Base-by-base conservation (phyloP, 345 rosid species). In the Garcia nutans region DNA sequence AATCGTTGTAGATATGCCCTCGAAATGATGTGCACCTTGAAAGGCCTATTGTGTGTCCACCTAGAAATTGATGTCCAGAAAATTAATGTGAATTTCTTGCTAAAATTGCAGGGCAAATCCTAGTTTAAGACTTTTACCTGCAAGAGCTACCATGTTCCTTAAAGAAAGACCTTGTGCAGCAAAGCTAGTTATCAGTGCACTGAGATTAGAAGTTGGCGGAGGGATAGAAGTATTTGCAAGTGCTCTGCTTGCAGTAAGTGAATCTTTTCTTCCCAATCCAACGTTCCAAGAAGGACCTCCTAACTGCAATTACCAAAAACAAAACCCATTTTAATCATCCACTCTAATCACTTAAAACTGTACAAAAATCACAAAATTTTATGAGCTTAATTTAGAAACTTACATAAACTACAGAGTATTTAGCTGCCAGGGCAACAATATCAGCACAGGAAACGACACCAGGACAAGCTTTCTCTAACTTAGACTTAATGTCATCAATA, bases 281-380 rank as follows among this genome's bases (percentile, higher is more conserved):
- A 87, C 89, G 13, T 77, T 44, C 90, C 88, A 84, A 8, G 75
- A 73, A 10, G 87, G 87, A 54, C 89, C 90, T 1, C 90, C 90
- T 56, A 84, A 41, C 90, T 86, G 67, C 12, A 11, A 2, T 23
- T 52, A 52, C n/a, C 23, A 17, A 52, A 22, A 64, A 52, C n/a
- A 42, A 17, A 2, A n/a, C n/a, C n/a, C 19, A 28, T 12, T 61
- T 49, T 49, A 2, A 42, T 1, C 6, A 49, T 52, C 26, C 16
- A 11, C 33, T 5, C 22, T 28, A 33, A 5, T 2, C 17, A 41
- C 2, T 3, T 33, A 50, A 71, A 44, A 26, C 42, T 2, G 24
- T 56, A 0, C 3, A 8, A 23, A 15, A 15, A 54, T 54, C 20
- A 54, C 7, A 54, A 1, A 54, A 54, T 4, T 2, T 10, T 12